Evolutionary conservation across 2,329 filamentous ascomycete genomes (phyloP).

Genomic region (Exophiala calicioides): DNA sequence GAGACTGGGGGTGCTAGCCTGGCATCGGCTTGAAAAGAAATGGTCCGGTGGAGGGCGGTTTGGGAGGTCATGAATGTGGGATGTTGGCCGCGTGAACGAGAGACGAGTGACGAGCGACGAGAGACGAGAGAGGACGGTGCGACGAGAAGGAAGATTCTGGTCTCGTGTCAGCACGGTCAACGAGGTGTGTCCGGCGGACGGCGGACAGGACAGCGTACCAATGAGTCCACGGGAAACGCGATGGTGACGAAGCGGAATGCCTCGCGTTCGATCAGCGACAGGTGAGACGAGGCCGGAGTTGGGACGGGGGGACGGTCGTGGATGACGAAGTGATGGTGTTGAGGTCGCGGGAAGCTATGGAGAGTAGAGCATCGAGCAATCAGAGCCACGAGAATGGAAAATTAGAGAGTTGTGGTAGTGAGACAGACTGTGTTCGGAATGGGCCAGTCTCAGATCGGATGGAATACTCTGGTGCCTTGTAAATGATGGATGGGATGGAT

Average conservation of each 20-base stretch:
- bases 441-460: slow-evolving; percentile 14
- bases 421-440: slow-evolving; percentile 7
- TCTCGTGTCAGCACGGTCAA: slow-evolving; percentile 8
- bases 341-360: slow-evolving; percentile 7
- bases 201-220: slow-evolving; percentile 1
- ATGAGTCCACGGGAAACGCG: slow-evolving; percentile 4
- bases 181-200: not conserved
- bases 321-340: slow-evolving; percentile 8
- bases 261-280: slow-evolving; percentile 17
- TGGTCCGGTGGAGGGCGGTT: slow-evolving; percentile 82
- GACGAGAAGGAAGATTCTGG: too few relatives aligned
- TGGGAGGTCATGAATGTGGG: slow-evolving; percentile 44
- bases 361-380: slow-evolving; percentile 8
- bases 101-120: not conserved
- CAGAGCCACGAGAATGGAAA: not conserved
- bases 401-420: slow-evolving; percentile 5
- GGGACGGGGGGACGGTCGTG: slow-evolving; percentile 6
- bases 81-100: slow-evolving; percentile 5
- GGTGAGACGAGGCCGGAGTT: slow-evolving; percentile 10
- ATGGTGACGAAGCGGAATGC: slow-evolving; percentile 6
- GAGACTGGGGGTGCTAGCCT: slow-evolving; percentile 62
- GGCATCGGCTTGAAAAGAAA: slow-evolving; percentile 85
- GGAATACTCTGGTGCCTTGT: slow-evolving; percentile 1
- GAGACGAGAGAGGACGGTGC: too few relatives aligned
- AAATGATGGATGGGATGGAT: not conserved